Evolutionary conservation across 1,284 basidiomycete species (phyloP), one percentile per base, ranked within the genome.

Genomic region (Moniliophthora roreri): DNA sequence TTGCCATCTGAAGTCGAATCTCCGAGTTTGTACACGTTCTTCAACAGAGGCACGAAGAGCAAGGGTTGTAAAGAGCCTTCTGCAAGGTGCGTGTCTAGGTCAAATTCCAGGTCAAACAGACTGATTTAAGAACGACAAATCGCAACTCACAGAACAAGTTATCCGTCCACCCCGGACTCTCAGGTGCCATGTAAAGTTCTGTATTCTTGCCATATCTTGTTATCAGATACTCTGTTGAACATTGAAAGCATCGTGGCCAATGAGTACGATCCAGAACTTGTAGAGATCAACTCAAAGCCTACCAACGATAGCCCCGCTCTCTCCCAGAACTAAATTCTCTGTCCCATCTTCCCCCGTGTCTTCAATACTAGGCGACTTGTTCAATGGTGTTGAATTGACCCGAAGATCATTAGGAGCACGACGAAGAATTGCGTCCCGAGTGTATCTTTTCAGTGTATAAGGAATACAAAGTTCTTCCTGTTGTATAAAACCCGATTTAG

Each of bases 221-320:
- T 13, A 46, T 23, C 13, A 20, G 36, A 18, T 46, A 46, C 44
- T 51, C 50, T 41, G 2, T 84, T 84, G 74, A 80, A 84, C 67
- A 84, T 26, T 10, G 38, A 28, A 28, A 51, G 16, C 16, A 26
- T 50, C 37, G 23, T 21, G 15, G 3, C 10, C 8, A 28, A 26
- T 8, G 21, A 18, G n/a, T 20, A 23, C 21, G 21, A 23, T 6
- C 16, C n/a, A n/a, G n/a, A n/a, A n/a, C n/a, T n/a, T n/a, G n/a
- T n/a, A 8, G 15, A 23, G 21, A 41, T 41, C 39, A 20, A 8
- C 15, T 8, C 9, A 21, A 42, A 20, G 24, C 44, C 11, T 11
- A 46, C 44, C 24, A 16, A 46, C 24, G 23, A 46, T 46, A 26
- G 44, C 44, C 6, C 41, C 21, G 23, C 41, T 44, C 24, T 44